These are phyloP conservation scores for Volvox reticuliferus DNA, from an alignment of 139 green algal genomes.

Conservation along the genomic window DNA sequence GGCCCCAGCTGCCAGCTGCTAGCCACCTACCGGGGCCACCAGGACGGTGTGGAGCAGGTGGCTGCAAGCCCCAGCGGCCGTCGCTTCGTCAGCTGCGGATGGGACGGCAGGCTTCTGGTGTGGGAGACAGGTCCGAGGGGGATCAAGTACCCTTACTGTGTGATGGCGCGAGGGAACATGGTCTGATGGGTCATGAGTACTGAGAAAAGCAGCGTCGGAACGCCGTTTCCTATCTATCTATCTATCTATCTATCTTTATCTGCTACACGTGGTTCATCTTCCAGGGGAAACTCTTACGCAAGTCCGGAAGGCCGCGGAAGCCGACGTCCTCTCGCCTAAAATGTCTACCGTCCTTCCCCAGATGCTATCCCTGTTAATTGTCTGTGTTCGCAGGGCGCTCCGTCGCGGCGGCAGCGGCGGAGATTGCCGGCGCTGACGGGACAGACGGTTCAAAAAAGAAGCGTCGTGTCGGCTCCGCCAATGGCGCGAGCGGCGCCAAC, in stretches of 20 bases:
- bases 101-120: constrained; percentile 80
- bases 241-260: too few species aligned
- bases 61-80: constrained; percentile 60
- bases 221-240: too few species aligned
- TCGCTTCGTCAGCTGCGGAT: constrained; percentile 70
- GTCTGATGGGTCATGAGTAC: neutral
- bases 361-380: neutral
- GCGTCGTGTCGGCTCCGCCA: constrained; percentile 44
- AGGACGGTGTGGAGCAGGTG: constrained; percentile 70
- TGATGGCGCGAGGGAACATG: neutral
- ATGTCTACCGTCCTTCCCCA: neutral
- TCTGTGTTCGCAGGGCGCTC: constrained; percentile 6
- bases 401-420: constrained; percentile 48
- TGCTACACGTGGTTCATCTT: too few species aligned
- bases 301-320: neutral
- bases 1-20: constrained; percentile 40
- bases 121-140: constrained; percentile 67
- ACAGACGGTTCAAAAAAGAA: constrained; percentile 63
- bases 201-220: too few species aligned
- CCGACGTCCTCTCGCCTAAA: neutral
- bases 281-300: too few species aligned
- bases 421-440: neutral
- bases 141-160: neutral
- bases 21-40: constrained; percentile 70
- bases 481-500: neutral